These are phyloP conservation scores for Remersonia thermophila DNA, from an alignment of 2,329 filamentous ascomycete species.

Conservation along the genomic window DNA sequence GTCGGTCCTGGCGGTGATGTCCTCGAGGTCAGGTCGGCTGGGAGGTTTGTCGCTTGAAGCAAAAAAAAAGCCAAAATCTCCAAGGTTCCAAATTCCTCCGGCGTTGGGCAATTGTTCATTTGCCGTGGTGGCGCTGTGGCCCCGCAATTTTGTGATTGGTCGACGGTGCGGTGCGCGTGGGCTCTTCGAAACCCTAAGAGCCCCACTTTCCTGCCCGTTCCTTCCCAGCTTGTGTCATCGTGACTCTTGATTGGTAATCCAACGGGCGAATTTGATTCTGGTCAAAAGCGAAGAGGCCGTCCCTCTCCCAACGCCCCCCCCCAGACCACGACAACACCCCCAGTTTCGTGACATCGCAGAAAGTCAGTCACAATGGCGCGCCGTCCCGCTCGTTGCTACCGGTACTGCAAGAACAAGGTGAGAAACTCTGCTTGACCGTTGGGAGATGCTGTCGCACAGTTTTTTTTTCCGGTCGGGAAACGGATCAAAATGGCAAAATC, in stretches of 20 bases:
- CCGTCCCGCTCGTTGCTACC: slow-evolving; percentile 98
- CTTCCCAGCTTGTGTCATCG: slow-evolving; percentile 26
- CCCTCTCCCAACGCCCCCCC: slow-evolving; percentile 24
- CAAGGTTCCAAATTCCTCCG: slow-evolving; percentile 1
- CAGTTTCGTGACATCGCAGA: slow-evolving; percentile 33
- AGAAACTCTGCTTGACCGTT: slow-evolving; percentile 23
- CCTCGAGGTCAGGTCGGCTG: slow-evolving; percentile 12
- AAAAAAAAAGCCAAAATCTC: slow-evolving; percentile 7
- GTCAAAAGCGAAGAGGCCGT: slow-evolving; percentile 23
- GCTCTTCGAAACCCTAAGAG: slow-evolving; percentile 24
- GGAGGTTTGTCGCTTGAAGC: not conserved
- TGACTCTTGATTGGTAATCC: slow-evolving; percentile 35
- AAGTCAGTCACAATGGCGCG: slow-evolving; percentile 90
- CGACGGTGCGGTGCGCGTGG: slow-evolving; percentile 11
- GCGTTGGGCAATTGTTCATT: not conserved
- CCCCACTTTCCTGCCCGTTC: slow-evolving; percentile 20
- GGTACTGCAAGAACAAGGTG: slow-evolving; percentile 99
- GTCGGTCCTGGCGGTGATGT: slow-evolving; percentile 12
- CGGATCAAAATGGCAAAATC: no score
- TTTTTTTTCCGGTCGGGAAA: not conserved
- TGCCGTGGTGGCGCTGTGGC: no score
- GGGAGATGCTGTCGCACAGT: not conserved
- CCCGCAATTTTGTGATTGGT: slow-evolving; percentile 15
- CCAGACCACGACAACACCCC: slow-evolving; percentile 26
- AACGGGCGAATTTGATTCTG: slow-evolving; percentile 14